Base-by-base conservation (phyloP, 768 basidiomycete genomes). In the Tylopilus rubrobrunneus region DNA sequence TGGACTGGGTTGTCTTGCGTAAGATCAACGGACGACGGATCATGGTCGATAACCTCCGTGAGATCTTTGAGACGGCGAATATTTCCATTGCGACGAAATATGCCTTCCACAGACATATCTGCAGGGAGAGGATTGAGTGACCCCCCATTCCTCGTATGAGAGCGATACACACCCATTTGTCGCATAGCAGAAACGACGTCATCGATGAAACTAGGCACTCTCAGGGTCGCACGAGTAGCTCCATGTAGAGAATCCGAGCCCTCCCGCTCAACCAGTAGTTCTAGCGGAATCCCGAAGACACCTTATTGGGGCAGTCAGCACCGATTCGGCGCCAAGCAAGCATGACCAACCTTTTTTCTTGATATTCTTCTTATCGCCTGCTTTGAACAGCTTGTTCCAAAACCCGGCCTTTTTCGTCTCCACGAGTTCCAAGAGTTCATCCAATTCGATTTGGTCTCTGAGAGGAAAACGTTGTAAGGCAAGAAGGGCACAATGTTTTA, bases 101-200 rank as follows among this genome's bases (percentile, higher is more conserved):
- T 96, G 53, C 97, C 97, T 73, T 98, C 97, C 39, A 99, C 80
- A 9, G 97, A 98, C 92, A 99, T 94, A 74, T 99, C 97, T 98
- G 59, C 33, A 48, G 48, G 34, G 44, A 31, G 31, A 51, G 12
- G 25, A 29, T 66, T 40, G 41, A 42, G 50, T 25, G 51, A 37
- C 17, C 17, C 19, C 25, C 33, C 36, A 28, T 9, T 45, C 42
- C 28, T 48, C 28, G 49, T 33, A 34, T 45, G 41, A 56, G 21
- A 55, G 49, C 28, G 19, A 36, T 34, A 51, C 87, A 58, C 52
- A 97, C 96, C 96, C 97, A 98, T 98, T 70, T 98, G 95, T 66
- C 89, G 81, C 97, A 99, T 98, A 11, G 97, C 94, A 48, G 93
- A 96, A 44, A 99, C 84, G 55, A 97, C 92, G 65, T 99, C 97